Base-by-base conservation (phyloP, 345 rosid genomes). In the Toxicodendron radicans region DNA sequence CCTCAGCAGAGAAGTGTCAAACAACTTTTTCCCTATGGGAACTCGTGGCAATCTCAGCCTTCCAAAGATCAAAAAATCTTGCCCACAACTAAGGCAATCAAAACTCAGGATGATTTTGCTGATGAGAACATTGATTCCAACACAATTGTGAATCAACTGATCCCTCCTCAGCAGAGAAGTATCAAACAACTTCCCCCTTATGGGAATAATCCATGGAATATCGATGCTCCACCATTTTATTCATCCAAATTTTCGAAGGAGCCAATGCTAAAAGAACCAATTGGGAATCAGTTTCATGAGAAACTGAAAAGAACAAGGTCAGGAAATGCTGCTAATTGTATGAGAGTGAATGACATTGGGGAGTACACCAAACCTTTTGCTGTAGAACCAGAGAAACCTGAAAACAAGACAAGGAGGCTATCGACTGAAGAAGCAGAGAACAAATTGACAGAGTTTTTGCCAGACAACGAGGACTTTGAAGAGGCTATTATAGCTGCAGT, bases 301-400 rank as follows among this genome's bases (percentile, higher is more conserved):
- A 87, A 83, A 53, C 93, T 93, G 20, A 95, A 95, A 85, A 87
- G 99, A 71, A 87, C 97, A 5, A 90, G 99, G 85, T 93, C 97
- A 0, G 87, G 87, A 30, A 88, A 88, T 75, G 91, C 85, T n/a
- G 69, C 74, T 1, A 78, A 70, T 38, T 83, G 74, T 6, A 76
- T 54, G 77, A 66, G 77, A 66, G 46, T 71, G 38, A 57, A 23
- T 3, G 81, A 84, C 59, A 60, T 51, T 41, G 81, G 71, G 58
- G 73, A 73, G 41, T 8, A 45, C 16, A 48, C 81, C 41, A 72
- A 58, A 58, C 69, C 74, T 49, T 71, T 73, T 9, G 5, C 54
- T 21, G 63, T 58, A 33, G 88, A 74, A 65, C 64, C 51, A 18
- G 85, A 57, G 12, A 87, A 85, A 30, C 82, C 81, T 7, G 95